These are phyloP conservation scores for Cinnamomum micranthum DNA, from an alignment of 164 flowering plant genomes.

Conservation along the genomic window DNA sequence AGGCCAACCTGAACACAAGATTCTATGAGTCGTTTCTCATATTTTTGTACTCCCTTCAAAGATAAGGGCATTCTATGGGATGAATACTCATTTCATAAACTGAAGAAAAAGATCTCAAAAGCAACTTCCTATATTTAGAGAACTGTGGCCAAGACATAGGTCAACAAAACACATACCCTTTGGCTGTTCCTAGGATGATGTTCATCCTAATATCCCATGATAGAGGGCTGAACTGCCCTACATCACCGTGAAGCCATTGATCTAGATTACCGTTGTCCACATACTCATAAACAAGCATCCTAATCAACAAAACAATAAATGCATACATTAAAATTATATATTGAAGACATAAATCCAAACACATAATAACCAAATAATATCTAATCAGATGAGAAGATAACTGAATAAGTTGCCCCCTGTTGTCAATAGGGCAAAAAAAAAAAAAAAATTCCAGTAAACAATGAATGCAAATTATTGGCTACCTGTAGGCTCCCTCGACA, in stretches of 20 bases:
- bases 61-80: not conserved
- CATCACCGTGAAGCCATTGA: constrained; percentile 98
- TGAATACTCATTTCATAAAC: not conserved
- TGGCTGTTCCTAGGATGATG: constrained; percentile 83
- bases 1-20: constrained; percentile 63
- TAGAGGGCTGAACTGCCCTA: constrained; percentile 82
- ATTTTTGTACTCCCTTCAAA: not conserved
- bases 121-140: not conserved
- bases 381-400: not conserved
- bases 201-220: constrained; percentile 95
- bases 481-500: constrained; percentile 98
- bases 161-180: constrained; percentile 49
- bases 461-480: not conserved
- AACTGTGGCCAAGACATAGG: not conserved
- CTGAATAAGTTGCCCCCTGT: not conserved
- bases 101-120: not conserved
- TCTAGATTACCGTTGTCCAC: constrained; percentile 93
- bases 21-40: not conserved
- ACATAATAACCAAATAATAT: not conserved
- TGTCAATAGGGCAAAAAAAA: not conserved
- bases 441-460: not conserved
- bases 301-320: constrained; percentile 17
- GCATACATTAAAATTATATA: not conserved
- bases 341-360: not conserved
- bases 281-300: constrained; percentile 98